Evolutionary conservation across 768 basidiomycete genomes (phyloP), one percentile per base, ranked within the genome.

Genomic region (Sutorius australiensis): DNA sequence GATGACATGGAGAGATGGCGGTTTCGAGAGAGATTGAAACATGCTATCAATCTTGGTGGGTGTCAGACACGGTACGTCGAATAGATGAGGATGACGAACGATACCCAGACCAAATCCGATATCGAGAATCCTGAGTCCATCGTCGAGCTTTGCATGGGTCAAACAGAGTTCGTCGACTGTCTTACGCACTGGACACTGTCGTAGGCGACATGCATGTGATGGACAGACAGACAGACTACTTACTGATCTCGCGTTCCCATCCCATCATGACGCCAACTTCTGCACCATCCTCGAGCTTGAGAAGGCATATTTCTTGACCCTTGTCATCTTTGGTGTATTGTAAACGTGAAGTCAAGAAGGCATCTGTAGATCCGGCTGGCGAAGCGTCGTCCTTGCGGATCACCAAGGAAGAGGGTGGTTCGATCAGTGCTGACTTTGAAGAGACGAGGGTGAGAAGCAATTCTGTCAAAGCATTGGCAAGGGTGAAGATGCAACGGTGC

Each of bases 181-280:
- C 61, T 83, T 78, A 53, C 75, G 67, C 97, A 98, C 83, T 84
- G 65, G 31, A 53, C 57, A 56, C 61, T 65, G 54, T 60, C 57
- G 48, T 58, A 58, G 56, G 48, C 17, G 48, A 63, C 62, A 39
- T 30, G 40, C 34, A 47, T 27, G 9, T n/a, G n/a, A 12, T 40
- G 32, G 33, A 19, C 1, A 34, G 30, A 46, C 1, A 36, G 13
- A 19, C 34, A 21, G 30, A 71, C 74, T 43, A 12, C 63, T 67
- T 60, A 85, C 83, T 98, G 62, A 98, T 91, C 8, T 72, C 78
- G 41, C 73, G 72, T 69, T 99, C 97, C 97, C 97, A 99, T 1
- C 94, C 92, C 97, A 99, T 99, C 97, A 99, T 99, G 6, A 99
- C 95, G 12, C 93, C 92, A n/a, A 95, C 81, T 54, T 93, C 87